Evolutionary conservation across 805 yeast species (phyloP), one percentile per base, ranked within the genome.

Genomic region (Suhomyces vadensis): DNA sequence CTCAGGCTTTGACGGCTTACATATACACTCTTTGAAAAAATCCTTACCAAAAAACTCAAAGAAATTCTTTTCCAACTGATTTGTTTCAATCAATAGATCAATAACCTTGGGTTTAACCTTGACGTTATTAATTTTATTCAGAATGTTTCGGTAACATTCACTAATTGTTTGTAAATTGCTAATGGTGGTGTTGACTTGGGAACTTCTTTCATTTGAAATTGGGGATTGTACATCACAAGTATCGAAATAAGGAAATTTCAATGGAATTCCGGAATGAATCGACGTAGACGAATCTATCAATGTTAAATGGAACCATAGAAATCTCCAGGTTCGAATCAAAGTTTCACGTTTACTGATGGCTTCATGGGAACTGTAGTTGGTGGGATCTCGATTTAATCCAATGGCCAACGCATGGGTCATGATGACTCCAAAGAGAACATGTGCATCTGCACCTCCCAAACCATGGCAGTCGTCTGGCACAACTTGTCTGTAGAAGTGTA

Each of bases 381-480:
- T 51, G 1, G 77, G 75, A 46, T 71, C 75, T 9, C 75, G 53
- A 48, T 71, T 63, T 35, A 70, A 53, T 0, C 77, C 75, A 35
- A 69, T 68, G 3, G 73, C 59, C 35, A 67, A 40, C 0, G 76
- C 74, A 42, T 70, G 75, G 23, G 57, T 61, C 8, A 68, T 56
- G 5, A 64, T 62, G 2, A 64, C 57, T 0, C 74, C 73, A 38
- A 71, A 61, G 17, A 70, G 54, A 11, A 68, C 57, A 39, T 67
- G 69, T 3, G 69, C 63, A 48, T 72, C 75, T 0, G 67, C 59
- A 6, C 72, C 69, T 17, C 72, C 64, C 21, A 70, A 49, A 0
- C 77, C 75, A 45, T 63, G 71, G 43, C 70, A 61, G 50, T 73
- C 76, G 42, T 67, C 66, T 1, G 77, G 77, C 9, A 67, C 61